These are phyloP conservation scores for Orychophragmus violaceus DNA, from an alignment of 345 rosid genomes.

Conservation along the genomic window DNA sequence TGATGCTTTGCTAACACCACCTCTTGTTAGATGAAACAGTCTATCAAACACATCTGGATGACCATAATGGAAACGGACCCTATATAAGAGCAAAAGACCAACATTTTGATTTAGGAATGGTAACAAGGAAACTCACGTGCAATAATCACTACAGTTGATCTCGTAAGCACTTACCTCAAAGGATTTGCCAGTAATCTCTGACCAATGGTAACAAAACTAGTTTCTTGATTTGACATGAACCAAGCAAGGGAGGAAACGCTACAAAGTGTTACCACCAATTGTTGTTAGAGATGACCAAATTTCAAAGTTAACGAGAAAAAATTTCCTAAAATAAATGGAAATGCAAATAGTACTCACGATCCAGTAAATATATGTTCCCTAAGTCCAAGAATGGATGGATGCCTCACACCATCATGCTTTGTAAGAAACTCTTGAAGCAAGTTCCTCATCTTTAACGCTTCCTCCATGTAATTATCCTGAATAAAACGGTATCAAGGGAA, in stretches of 20 bases:
- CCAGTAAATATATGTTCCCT: conserved; percentile 99
- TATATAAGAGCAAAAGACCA: conserved; percentile 27
- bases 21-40: conserved; percentile 96
- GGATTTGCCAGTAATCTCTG: conserved; percentile 97
- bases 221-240: conserved; percentile 99
- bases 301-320: background rate
- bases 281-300: background rate
- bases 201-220: conserved; percentile 97
- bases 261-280: conserved; percentile 24
- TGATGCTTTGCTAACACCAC: conserved; percentile 98
- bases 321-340: background rate
- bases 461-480: conserved; percentile 99
- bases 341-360: conserved; percentile 48
- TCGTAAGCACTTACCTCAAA: conserved; percentile 55
- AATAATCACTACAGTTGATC: conserved; percentile 12
- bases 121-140: background rate
- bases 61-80: conserved; percentile 99
- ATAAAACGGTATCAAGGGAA: background rate
- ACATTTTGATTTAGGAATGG: background rate
- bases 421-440: conserved; percentile 89
- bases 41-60: conserved; percentile 99
- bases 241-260: conserved; percentile 99
- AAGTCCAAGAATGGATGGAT: conserved; percentile 93
- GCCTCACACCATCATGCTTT: conserved; percentile 88
- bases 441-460: conserved; percentile 97